Percentiles rank a stretch among this genome's conserved stretches.
Conservation (phyloP, 805 yeast species). For the Candida broadrunensis region DNA sequence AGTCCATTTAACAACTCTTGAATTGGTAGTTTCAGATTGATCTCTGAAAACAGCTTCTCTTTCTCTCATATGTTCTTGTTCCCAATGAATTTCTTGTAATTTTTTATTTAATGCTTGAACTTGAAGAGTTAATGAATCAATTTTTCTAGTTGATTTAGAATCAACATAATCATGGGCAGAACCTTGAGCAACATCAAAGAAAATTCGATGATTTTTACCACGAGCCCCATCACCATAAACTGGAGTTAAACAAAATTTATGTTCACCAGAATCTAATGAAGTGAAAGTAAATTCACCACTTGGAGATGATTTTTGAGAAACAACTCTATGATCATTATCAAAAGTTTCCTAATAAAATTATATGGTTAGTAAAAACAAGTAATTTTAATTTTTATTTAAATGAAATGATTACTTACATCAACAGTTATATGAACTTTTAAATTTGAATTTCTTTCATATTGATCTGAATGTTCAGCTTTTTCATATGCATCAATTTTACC, state of each 20-base stretch:
- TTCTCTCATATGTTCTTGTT: slow-evolving; percentile 58
- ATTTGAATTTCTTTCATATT: slow-evolving; percentile 51
- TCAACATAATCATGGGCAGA: slow-evolving; percentile 60
- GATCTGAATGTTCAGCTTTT: slow-evolving; percentile 42
- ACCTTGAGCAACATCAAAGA: slow-evolving; percentile 71
- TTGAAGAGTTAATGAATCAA: slow-evolving; percentile 37
- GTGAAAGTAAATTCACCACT: slow-evolving; percentile 75
- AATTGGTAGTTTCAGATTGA: slow-evolving; percentile 71
- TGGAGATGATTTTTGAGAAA: slow-evolving; percentile 58
- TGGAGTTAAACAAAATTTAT: slow-evolving; percentile 68
- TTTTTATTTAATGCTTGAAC: slow-evolving; percentile 37
- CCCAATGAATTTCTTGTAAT: slow-evolving; percentile 39
- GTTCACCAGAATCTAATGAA: slow-evolving; percentile 82
- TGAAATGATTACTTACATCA: slow-evolving; percentile 40
- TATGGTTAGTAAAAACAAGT: slow-evolving; percentile 4
- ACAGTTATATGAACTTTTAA: slow-evolving; percentile 66
- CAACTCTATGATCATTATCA: slow-evolving; percentile 78
- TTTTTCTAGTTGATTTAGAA: slow-evolving; percentile 54
- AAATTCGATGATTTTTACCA: slow-evolving; percentile 61
- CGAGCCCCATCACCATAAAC: slow-evolving; percentile 67
- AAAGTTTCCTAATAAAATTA: slow-evolving; percentile 47
- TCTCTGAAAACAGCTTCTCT: slow-evolving; percentile 78
- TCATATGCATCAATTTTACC: slow-evolving; percentile 73
- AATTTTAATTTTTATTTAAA: background rate
- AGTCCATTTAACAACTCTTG: slow-evolving; percentile 72